Base-by-base conservation (phyloP, 805 yeast species). In the Barnettozyma vustinii region DNA sequence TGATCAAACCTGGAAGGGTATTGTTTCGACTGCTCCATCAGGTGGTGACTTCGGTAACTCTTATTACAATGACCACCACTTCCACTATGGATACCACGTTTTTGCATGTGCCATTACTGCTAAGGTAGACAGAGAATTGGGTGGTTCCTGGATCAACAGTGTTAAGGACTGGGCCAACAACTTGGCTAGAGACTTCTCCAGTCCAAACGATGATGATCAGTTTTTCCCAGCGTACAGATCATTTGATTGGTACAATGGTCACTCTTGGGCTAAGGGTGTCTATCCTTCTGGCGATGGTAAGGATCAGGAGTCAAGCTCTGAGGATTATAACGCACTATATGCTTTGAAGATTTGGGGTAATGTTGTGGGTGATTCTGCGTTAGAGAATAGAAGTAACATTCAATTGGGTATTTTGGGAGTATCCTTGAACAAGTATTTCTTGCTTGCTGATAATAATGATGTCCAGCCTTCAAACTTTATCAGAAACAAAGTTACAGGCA, bases 171-270 rank as follows among this genome's bases (percentile, higher is more conserved):
- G 84, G 75, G 81, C 78, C 13, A 76, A 74, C 42, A 68, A 78
- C 13, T 69, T 84, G 48, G 62, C 82, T n/a, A 73, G 90, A 64
- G 91, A 84, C 65, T 79, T 76, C 52, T 83, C 86, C 3, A 81
- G 79, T 53, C 86, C 87, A 5, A 66, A 71, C 6, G 68, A 67
- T 15, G 65, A 68, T 7, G 91, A 85, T 56, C 56, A 61, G 2
- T 75, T 64, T 56, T 84, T 84, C 67, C 90, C 90, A 7, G 82
- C 77, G 16, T 82, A 72, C 41, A 73, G 91, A 59, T 73, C 80
- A 8, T 84, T 84, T 65, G 88, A 83, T 60, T 85, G 87, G 87
- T 85, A 68, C 60, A 77, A 77, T 57, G 92, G 92, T 1, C 91
- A 85, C 61, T 83, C 90, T 0, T 84, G 84, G 79, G 92, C 91